Conservation (phyloP, 1,284 basidiomycete genomes). For the Cronartium quercuum region DNA sequence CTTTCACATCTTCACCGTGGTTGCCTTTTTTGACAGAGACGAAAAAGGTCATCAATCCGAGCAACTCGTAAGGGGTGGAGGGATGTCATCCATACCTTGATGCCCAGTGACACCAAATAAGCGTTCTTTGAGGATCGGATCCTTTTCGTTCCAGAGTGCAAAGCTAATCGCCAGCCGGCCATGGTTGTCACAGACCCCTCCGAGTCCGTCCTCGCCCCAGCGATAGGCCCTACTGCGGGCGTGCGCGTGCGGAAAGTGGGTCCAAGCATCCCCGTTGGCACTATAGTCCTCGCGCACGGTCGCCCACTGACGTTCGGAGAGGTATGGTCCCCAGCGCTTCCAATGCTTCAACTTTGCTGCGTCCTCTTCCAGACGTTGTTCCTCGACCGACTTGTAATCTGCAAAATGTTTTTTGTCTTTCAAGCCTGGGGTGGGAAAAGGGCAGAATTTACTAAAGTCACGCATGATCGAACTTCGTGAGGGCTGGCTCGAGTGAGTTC, state of each 20-base stretch:
- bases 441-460: conserved; percentile 40
- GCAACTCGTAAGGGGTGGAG: background rate
- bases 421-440: conserved; percentile 42
- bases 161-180: conserved; percentile 83
- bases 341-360: conserved; percentile 68
- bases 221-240: conserved; percentile 89
- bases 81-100: conserved; percentile 54
- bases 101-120: conserved; percentile 89
- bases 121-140: conserved; percentile 91
- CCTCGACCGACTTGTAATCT: conserved; percentile 52
- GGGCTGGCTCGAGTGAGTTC: conserved; percentile 5
- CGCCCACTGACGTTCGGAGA: conserved; percentile 96
- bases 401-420: conserved; percentile 43
- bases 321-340: conserved; percentile 98
- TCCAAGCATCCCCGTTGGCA: conserved; percentile 91
- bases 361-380: conserved; percentile 57
- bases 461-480: conserved; percentile 15
- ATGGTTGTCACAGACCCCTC: conserved; percentile 93
- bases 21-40: conserved; percentile 60
- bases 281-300: conserved; percentile 98
- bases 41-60: background rate
- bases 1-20: conserved; percentile 98
- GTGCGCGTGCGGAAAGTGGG: conserved; percentile 91
- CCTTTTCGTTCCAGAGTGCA: conserved; percentile 89
- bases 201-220: conserved; percentile 98